phyloP scores from a whole-genome alignment of 2,329 filamentous ascomycete species.

The Tolypocladium tundrense region DNA sequence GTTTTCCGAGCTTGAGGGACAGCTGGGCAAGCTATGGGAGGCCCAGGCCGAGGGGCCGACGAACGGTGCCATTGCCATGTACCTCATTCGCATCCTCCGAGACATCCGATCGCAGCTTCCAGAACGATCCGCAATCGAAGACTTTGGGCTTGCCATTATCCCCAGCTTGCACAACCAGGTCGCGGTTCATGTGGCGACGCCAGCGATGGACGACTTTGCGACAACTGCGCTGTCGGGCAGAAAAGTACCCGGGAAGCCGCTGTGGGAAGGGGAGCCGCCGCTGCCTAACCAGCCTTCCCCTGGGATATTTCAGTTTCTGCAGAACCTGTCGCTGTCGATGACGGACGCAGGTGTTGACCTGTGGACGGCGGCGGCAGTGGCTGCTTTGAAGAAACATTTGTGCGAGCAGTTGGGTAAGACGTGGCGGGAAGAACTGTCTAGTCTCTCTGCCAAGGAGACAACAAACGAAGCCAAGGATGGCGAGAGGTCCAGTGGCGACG shows the following conservation, averaged over 20 bases:
- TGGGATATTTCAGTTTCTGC: constrained; percentile 60
- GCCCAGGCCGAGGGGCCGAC: constrained; percentile 32
- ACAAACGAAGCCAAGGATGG: constrained; percentile 1
- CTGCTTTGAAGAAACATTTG: constrained; percentile 49
- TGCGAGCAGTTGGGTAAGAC: constrained; percentile 35
- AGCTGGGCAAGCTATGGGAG: constrained; percentile 41
- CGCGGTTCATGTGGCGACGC: constrained; percentile 38
- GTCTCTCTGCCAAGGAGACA: constrained; percentile 9
- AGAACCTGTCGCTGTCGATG: constrained; percentile 57
- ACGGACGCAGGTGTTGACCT: constrained; percentile 61
- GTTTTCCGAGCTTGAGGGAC: constrained; percentile 47
- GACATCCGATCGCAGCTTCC: constrained; percentile 62
- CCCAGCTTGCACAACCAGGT: constrained; percentile 55
- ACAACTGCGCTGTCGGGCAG: constrained; percentile 30
- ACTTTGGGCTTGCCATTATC: constrained; percentile 52
- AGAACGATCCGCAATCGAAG: constrained; percentile 33
- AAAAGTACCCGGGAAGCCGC: constrained; percentile 47
- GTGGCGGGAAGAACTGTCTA: constrained; percentile 35
- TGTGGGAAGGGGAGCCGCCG: constrained; percentile 73
- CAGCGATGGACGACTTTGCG: constrained; percentile 38
- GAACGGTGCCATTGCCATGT: constrained; percentile 47
- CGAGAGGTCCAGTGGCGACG: constrained; percentile 1
- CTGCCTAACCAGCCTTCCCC: constrained; percentile 74
- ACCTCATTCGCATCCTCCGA: constrained; percentile 63
- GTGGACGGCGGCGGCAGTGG: constrained; percentile 64